A percentile compares a stretch with the other conserved stretches of the same genome.
These are phyloP conservation scores for Nannochloris sp. DNA, from an alignment of 139 green algal genomes.

Conservation along the genomic window DNA sequence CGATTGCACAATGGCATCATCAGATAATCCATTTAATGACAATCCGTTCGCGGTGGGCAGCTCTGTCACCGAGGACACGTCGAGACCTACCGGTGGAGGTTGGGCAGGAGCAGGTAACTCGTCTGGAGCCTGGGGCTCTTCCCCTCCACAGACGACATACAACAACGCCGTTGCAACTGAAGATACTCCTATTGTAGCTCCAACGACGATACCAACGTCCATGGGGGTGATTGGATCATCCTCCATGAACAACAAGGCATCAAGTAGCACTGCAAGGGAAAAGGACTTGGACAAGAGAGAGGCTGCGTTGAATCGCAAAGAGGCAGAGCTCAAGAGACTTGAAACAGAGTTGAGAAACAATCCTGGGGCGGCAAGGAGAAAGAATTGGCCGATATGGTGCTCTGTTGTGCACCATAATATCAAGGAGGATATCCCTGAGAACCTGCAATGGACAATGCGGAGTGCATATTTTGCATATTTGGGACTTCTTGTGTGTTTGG, in stretches of 20 bases:
- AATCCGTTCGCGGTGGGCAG: constrained; percentile 20
- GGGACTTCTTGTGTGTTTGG: constrained; percentile 34
- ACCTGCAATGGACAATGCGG: constrained; percentile 26
- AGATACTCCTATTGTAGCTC: not conserved
- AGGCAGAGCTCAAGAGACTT: constrained; percentile 32
- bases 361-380: constrained; percentile 24
- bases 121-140: constrained; percentile 1
- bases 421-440: constrained; percentile 31
- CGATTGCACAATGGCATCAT: not conserved
- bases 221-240: not conserved
- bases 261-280: constrained; percentile 18
- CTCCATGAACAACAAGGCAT: not conserved
- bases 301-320: constrained; percentile 23
- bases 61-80: constrained; percentile 4
- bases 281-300: constrained; percentile 36
- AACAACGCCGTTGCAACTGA: not conserved
- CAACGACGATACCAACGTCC: not conserved
- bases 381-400: constrained; percentile 55
- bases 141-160: not conserved
- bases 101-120: not conserved
- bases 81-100: constrained; percentile 3
- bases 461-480: constrained; percentile 38
- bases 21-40: constrained; percentile 23
- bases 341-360: constrained; percentile 25
- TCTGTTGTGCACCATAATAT: constrained; percentile 49